A percentile compares a stretch with the other conserved stretches of the same genome.
Conservation (phyloP, 352 stramenopile species). For the Aphanomyces cochlioides region DNA sequence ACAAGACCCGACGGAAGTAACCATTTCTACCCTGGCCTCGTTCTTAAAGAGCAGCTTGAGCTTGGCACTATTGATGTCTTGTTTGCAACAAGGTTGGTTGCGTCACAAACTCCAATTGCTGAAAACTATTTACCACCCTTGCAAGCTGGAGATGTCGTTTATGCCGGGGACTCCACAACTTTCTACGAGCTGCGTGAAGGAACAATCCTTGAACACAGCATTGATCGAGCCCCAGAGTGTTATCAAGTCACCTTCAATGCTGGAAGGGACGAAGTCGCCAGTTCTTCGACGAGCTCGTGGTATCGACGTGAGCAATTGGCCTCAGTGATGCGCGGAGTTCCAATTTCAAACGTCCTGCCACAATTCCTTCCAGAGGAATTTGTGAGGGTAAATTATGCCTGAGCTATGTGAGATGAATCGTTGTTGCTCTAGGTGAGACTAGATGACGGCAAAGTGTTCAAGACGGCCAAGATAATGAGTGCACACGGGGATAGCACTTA, state of each 20-base stretch:
- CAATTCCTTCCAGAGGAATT: constrained; percentile 50
- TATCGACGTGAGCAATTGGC: constrained; percentile 39
- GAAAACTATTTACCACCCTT: neutral
- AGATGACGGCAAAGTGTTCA: constrained; percentile 17
- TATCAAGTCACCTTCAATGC: neutral
- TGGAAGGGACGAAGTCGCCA: neutral
- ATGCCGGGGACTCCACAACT: neutral
- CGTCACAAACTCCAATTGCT: neutral
- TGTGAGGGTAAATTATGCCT: constrained; percentile 35
- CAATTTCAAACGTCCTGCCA: constrained; percentile 33
- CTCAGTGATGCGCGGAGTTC: constrained; percentile 36
- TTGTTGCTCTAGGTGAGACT: neutral
- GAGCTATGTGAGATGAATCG: neutral
- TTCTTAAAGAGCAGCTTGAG: constrained; percentile 8
- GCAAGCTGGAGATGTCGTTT: neutral
- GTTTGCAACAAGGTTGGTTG: neutral
- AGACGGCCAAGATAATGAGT: constrained; percentile 38
- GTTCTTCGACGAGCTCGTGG: constrained; percentile 34
- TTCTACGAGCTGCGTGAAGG: neutral
- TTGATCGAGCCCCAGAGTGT: neutral
- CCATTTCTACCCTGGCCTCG: constrained; percentile 5
- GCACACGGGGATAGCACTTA: constrained; percentile 51
- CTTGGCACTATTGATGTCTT: constrained; percentile 6
- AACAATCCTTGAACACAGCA: constrained; percentile 9
- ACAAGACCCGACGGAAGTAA: neutral